These are phyloP conservation scores for Gaertneriomyces semiglobifer DNA, from an alignment of 192 early-diverging fungal genomes.

Conservation along the genomic window DNA sequence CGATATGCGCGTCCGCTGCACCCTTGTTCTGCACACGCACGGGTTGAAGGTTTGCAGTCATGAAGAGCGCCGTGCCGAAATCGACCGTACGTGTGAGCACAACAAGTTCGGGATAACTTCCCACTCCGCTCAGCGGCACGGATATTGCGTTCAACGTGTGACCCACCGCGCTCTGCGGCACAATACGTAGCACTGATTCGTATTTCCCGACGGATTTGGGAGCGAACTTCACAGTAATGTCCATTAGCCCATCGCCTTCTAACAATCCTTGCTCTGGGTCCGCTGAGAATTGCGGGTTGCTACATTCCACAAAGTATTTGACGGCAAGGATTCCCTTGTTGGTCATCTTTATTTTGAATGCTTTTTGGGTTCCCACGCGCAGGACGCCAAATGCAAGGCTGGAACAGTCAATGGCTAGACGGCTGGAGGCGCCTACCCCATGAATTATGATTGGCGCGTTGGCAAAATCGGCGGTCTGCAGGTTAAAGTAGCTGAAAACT, in stretches of 20 bases:
- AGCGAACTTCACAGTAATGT: constrained; percentile 44
- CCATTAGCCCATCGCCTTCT: constrained; percentile 47
- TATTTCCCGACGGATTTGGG: constrained; percentile 41
- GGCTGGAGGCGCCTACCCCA: constrained; percentile 47
- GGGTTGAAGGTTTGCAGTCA: constrained; percentile 39
- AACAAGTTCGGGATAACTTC: constrained; percentile 55
- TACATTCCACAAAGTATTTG: constrained; percentile 51
- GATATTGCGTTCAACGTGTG: constrained; percentile 37
- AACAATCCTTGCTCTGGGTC: constrained; percentile 58
- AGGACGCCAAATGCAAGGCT: constrained; percentile 48
- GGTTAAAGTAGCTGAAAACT: constrained; percentile 28
- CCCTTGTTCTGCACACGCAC: constrained; percentile 56
- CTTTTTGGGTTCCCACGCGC: constrained; percentile 45
- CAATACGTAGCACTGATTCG: constrained; percentile 36
- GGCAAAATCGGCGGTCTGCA: constrained; percentile 50
- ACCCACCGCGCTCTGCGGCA: constrained; percentile 20
- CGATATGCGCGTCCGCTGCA: constrained; percentile 51
- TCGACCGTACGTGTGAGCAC: constrained; percentile 52
- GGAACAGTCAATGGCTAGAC: constrained; percentile 24
- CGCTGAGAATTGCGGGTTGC: constrained; percentile 40
- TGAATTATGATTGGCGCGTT: constrained; percentile 42
- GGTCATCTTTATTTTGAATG: constrained; percentile 26
- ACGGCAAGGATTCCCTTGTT: constrained; percentile 51
- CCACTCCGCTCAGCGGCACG: constrained; percentile 42
- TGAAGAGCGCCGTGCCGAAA: constrained; percentile 56